Percentiles rank a stretch among this genome's conserved stretches.
Conservation (phyloP, 768 basidiomycete genomes). For the Lactifluus subvellereus region DNA sequence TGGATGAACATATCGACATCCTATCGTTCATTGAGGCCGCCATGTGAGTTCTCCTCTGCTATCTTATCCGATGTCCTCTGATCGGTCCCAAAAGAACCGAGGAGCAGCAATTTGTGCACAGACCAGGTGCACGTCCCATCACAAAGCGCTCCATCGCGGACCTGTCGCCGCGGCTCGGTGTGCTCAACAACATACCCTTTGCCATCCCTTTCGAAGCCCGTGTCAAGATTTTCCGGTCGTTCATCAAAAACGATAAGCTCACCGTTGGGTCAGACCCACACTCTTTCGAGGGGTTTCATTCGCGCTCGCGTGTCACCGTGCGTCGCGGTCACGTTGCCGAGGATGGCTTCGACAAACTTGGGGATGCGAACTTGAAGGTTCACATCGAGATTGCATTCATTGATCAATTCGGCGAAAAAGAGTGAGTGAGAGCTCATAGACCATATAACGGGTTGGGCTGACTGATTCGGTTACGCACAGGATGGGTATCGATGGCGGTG, state of each 20-base stretch:
- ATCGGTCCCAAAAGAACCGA: constrained; percentile 45
- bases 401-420: constrained; percentile 79
- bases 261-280: constrained; percentile 19
- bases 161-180: constrained; percentile 78
- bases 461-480: constrained; percentile 34
- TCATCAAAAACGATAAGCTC: constrained; percentile 61
- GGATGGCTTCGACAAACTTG: constrained; percentile 85
- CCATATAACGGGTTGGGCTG: background rate
- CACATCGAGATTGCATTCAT: constrained; percentile 87
- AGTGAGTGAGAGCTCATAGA: constrained; percentile 70
- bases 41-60: constrained; percentile 43
- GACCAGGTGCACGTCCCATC: constrained; percentile 30
- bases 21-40: constrained; percentile 81
- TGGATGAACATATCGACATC: constrained; percentile 54
- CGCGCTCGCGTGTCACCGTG: constrained; percentile 41
- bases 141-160: constrained; percentile 67
- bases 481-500: constrained; percentile 93
- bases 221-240: constrained; percentile 84
- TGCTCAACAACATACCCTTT: constrained; percentile 95
- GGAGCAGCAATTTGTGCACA: constrained; percentile 47
- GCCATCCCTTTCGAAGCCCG: constrained; percentile 88
- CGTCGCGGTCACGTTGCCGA: constrained; percentile 75
- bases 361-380: constrained; percentile 73
- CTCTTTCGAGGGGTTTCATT: constrained; percentile 18
- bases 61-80: constrained; percentile 1